Evolutionary conservation across 2,329 filamentous ascomycete species (phyloP).

Genomic region (Alternaria hordeiaustralica): DNA sequence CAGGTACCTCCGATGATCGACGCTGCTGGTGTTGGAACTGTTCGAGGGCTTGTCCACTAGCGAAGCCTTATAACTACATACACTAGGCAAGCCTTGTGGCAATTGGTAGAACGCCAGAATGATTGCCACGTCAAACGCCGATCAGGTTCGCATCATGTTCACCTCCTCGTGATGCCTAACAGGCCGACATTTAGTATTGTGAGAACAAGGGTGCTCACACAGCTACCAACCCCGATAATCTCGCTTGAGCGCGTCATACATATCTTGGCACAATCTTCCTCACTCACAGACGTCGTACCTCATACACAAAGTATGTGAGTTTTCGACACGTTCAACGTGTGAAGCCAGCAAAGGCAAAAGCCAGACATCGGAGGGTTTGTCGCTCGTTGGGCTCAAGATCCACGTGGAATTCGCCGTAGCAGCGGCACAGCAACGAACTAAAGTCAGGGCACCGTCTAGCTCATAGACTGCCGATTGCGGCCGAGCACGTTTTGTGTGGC

Average conservation of each 20-base stretch:
- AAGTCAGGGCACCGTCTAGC: not conserved
- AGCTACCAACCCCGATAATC: not conserved
- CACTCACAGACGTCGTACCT: not conserved
- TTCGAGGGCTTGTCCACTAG: not conserved
- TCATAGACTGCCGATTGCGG: not conserved
- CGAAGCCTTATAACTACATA: not conserved
- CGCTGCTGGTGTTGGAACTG: not conserved
- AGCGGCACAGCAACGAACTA: not conserved
- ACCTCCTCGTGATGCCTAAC: not conserved
- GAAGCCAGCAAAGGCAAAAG: not conserved
- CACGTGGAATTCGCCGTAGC: not conserved
- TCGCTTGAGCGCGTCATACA: not conserved
- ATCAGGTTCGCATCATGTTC: not conserved
- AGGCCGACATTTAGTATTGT: not conserved
- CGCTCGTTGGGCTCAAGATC: not conserved
- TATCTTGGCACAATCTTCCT: not conserved
- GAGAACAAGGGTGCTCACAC: not conserved
- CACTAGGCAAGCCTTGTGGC: not conserved
- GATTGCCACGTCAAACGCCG: not conserved
- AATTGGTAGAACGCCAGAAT: not conserved
- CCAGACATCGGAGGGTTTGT: not conserved
- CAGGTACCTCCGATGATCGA: not conserved
- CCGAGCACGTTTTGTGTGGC: not conserved
- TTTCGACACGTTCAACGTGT: not conserved
- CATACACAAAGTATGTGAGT: not conserved